Evolutionary conservation across 2,329 filamentous ascomycete species (phyloP).

Genomic region (Metarhizium album): DNA sequence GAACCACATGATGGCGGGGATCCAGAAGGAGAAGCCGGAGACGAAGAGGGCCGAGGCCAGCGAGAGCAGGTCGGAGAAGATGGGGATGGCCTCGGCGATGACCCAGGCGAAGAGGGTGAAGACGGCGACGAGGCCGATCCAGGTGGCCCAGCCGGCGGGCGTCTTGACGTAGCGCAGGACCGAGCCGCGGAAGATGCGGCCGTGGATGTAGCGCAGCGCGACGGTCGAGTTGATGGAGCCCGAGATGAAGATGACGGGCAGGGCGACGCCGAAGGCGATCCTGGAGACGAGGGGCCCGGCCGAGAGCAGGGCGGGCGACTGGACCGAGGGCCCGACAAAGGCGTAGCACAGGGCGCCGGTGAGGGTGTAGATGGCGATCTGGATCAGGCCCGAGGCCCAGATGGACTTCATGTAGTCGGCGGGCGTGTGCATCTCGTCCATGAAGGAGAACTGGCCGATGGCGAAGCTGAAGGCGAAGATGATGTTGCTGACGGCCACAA

Average conservation of each 20-base stretch:
- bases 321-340: constrained; percentile 47
- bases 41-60: constrained; percentile 36
- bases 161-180: constrained; percentile 28
- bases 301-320: constrained; percentile 52
- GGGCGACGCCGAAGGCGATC: constrained; percentile 52
- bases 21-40: constrained; percentile 19
- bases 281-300: constrained; percentile 45
- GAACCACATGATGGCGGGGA: constrained; percentile 15
- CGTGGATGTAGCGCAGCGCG: constrained; percentile 26
- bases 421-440: constrained; percentile 34
- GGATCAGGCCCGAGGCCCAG: constrained; percentile 42
- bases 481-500: constrained; percentile 50
- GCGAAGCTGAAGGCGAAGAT: constrained; percentile 50
- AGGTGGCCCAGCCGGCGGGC: constrained; percentile 30
- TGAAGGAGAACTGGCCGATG: constrained; percentile 31
- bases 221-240: constrained; percentile 49
- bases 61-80: constrained; percentile 54
- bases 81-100: constrained; percentile 59
- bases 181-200: constrained; percentile 24
- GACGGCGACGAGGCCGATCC: constrained; percentile 44
- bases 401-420: constrained; percentile 35
- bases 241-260: constrained; percentile 58
- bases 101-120: constrained; percentile 56
- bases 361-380: constrained; percentile 50
- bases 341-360: constrained; percentile 54